These are phyloP conservation scores for Yamadazyma dendronema DNA, from an alignment of 1,139 yeast genomes.

Conservation along the genomic window DNA sequence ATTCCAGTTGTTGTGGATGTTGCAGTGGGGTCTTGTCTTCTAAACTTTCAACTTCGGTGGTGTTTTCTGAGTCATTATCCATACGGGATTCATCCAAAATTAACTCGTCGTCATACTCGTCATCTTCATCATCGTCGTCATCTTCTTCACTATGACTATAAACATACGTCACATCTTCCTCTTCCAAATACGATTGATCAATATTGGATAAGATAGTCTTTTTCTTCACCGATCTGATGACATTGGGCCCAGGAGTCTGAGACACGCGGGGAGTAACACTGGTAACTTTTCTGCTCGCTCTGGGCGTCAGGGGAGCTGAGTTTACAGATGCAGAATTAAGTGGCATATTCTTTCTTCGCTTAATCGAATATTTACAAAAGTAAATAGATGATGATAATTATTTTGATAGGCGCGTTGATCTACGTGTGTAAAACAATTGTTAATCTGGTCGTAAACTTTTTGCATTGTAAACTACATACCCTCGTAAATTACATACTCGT, in stretches of 20 bases:
- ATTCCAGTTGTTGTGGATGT: neutral
- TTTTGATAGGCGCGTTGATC: neutral
- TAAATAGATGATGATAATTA: neutral
- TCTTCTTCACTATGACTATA: conserved; percentile 24
- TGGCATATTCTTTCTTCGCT: neutral
- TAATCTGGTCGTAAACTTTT: neutral
- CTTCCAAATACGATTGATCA: conserved; percentile 35
- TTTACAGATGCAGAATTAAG: conserved; percentile 1
- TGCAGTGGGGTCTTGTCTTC: conserved; percentile 8
- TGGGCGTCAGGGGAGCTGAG: conserved; percentile 12
- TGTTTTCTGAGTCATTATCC: conserved; percentile 15
- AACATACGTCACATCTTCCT: conserved; percentile 37
- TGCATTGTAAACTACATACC: neutral
- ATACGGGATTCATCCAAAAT: conserved; percentile 6
- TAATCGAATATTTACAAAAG: neutral
- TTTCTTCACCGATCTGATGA: conserved; percentile 12
- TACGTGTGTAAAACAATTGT: neutral
- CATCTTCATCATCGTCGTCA: conserved; percentile 14
- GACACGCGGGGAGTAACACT: neutral
- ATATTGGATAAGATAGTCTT: conserved; percentile 24
- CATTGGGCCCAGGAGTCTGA: conserved; percentile 9
- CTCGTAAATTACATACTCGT: neutral
- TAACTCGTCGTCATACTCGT: conserved; percentile 11
- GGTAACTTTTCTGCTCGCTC: conserved; percentile 5
- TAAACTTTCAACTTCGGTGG: conserved; percentile 15